Evolutionary conservation across 495 filamentous ascomycete genomes (phyloP).

Genomic region (Staphylotrichum tortipilum): DNA sequence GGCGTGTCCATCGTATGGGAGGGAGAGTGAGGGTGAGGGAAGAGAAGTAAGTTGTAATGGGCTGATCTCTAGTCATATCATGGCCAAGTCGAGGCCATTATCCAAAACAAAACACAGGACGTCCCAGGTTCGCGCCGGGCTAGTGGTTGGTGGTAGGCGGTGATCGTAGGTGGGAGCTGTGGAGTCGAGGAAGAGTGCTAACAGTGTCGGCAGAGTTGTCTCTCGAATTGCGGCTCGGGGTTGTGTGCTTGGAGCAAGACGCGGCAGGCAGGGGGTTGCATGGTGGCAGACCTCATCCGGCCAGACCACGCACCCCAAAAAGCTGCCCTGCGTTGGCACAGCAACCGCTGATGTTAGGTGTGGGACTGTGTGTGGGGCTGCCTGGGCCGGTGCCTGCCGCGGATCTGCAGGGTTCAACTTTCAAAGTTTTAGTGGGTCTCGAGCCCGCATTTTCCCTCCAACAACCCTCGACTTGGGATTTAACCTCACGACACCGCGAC

Average conservation of each 20-base stretch:
- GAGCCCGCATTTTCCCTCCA: background rate
- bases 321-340: background rate
- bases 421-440: constrained; percentile 8
- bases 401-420: background rate
- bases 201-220: too few relatives aligned
- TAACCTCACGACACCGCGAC: background rate
- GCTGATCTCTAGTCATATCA: constrained; percentile 28
- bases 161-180: too few relatives aligned
- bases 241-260: background rate
- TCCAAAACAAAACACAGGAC: constrained; percentile 14
- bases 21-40: too few relatives aligned
- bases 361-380: background rate
- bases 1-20: constrained; percentile 34
- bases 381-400: background rate
- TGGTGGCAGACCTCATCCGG: too few relatives aligned
- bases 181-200: too few relatives aligned
- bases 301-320: constrained; percentile 2
- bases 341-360: too few relatives aligned
- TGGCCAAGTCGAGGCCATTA: constrained; percentile 17
- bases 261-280: background rate
- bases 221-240: constrained; percentile 2
- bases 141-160: too few relatives aligned
- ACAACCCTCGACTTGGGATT: too few relatives aligned
- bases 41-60: constrained; percentile 15
- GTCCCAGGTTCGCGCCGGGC: too few relatives aligned